Conservation (phyloP, 2,329 filamentous ascomycete genomes). For the Colletotrichum sp. region DNA sequence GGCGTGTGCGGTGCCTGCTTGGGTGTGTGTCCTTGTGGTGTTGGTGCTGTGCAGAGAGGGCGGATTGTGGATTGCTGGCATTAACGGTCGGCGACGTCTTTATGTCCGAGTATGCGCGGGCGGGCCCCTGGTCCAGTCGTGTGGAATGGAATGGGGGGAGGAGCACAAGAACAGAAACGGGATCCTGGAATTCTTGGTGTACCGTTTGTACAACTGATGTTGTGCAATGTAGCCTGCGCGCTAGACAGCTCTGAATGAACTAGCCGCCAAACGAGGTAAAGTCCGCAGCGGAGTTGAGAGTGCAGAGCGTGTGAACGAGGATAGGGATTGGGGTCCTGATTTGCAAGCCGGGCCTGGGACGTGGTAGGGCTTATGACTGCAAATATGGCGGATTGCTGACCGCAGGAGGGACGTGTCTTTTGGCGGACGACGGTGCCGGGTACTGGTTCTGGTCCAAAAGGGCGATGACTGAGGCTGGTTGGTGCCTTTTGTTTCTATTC, state of each 20-base stretch:
- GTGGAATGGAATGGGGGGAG: background rate
- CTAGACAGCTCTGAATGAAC: slow-evolving; percentile 10
- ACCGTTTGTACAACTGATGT: slow-evolving; percentile 6
- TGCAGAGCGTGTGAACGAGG: background rate
- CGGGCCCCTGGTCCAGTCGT: background rate
- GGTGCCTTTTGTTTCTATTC: background rate
- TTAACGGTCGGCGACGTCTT: slow-evolving; percentile 38
- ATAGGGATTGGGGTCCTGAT: slow-evolving; percentile 7
- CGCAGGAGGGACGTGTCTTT: slow-evolving; percentile 16
- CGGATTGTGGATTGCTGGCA: slow-evolving; percentile 14
- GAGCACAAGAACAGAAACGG: background rate
- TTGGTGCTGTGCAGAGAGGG: background rate
- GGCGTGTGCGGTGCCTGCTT: background rate
- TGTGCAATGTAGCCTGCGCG: slow-evolving; percentile 7
- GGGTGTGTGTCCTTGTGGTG: slow-evolving; percentile 11
- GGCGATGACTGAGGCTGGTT: background rate
- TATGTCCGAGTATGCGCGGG: slow-evolving; percentile 42
- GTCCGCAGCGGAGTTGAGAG: slow-evolving; percentile 19
- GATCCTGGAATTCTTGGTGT: slow-evolving; percentile 13
- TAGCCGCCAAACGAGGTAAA: slow-evolving; percentile 4
- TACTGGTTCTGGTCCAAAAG: background rate
- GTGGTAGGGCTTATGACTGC: slow-evolving; percentile 5
- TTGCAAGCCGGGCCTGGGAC: background rate
- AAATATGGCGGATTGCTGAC: slow-evolving; percentile 18
- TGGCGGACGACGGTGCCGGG: background rate